These are phyloP conservation scores for Elaeis oleifera DNA, from an alignment of 202 grass and related monocot genomes.

Conservation along the genomic window DNA sequence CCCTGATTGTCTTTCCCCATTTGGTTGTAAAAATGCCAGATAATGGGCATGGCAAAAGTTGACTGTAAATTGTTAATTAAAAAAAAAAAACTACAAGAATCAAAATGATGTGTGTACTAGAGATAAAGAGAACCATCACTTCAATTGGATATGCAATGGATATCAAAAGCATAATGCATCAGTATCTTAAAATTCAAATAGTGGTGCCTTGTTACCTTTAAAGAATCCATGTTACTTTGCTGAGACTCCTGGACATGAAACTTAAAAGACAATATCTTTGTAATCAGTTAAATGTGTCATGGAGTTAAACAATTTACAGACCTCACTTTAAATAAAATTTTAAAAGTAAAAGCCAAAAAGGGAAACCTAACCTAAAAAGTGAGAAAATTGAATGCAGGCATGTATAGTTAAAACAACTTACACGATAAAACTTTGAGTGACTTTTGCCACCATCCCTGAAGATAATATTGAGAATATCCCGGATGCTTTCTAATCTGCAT, in stretches of 20 bases:
- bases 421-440: slow-evolving; percentile 87
- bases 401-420: slow-evolving; percentile 37
- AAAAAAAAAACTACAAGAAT: too few relatives aligned
- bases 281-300: too few relatives aligned
- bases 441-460: slow-evolving; percentile 78
- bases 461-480: slow-evolving; percentile 79
- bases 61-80: too few relatives aligned
- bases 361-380: background rate
- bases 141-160: background rate
- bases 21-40: too few relatives aligned
- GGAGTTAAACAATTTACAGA: too few relatives aligned
- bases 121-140: too few relatives aligned
- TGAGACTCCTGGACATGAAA: slow-evolving; percentile 94
- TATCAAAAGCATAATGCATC: background rate
- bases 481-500: slow-evolving; percentile 82
- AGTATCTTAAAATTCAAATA: background rate
- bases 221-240: slow-evolving; percentile 50
- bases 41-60: too few relatives aligned
- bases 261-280: slow-evolving; percentile 32
- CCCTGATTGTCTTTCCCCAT: too few relatives aligned
- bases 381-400: slow-evolving; percentile 4
- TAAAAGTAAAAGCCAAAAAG: too few relatives aligned
- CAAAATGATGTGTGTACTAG: too few relatives aligned
- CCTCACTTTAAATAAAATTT: too few relatives aligned
- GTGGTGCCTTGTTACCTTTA: slow-evolving; percentile 43